These are phyloP conservation scores for Xylaria curta DNA, from an alignment of 495 filamentous ascomycete species.

Conservation along the genomic window DNA sequence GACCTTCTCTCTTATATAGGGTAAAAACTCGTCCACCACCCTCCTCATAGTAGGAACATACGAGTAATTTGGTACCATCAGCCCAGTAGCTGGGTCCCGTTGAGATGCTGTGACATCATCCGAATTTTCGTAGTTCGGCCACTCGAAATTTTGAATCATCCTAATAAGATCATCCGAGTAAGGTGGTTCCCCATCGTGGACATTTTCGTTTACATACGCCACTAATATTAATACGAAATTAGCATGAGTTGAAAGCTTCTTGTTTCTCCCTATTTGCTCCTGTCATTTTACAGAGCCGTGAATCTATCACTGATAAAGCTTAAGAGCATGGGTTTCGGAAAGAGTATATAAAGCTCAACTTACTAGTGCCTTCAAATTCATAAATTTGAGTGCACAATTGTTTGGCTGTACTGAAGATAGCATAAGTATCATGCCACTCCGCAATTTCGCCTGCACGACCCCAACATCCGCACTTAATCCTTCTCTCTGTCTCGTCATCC, in stretches of 20 bases:
- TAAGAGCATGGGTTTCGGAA: neutral
- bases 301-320: neutral
- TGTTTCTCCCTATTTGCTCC: neutral
- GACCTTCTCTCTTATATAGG: neutral
- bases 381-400: neutral
- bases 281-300: neutral
- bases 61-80: neutral
- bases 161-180: neutral
- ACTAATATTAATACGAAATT: neutral
- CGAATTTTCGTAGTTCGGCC: neutral
- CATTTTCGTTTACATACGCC: neutral
- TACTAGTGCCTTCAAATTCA: neutral
- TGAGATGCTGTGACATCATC: neutral
- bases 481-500: neutral
- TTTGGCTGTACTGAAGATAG: neutral
- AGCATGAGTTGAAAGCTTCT: neutral
- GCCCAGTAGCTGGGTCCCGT: neutral
- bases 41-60: neutral
- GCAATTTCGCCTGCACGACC: neutral
- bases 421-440: constrained; percentile 2
- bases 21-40: neutral
- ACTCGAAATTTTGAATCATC: neutral
- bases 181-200: neutral
- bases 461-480: neutral
- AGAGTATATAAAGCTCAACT: neutral